phyloP scores from a whole-genome alignment of 1,139 yeast species.

The Debaryomycetaceae sp. region DNA sequence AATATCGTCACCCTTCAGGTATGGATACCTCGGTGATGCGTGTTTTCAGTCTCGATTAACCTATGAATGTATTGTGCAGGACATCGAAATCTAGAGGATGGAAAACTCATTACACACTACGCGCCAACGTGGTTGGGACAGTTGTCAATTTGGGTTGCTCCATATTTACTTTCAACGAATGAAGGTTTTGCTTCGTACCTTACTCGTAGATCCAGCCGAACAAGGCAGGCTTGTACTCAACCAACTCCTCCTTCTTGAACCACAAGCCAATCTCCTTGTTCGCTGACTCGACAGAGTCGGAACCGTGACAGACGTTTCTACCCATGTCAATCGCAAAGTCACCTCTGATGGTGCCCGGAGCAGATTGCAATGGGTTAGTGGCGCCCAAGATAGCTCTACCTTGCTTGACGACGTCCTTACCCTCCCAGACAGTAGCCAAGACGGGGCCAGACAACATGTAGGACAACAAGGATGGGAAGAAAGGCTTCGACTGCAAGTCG shows the following conservation, averaged over 20 bases:
- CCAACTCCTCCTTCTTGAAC: constrained; percentile 98
- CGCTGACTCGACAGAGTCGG: constrained; percentile 98
- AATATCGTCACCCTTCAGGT: too few relatives aligned
- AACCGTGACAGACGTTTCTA: constrained; percentile 99
- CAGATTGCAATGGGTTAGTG: constrained; percentile 95
- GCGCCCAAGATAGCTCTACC: constrained; percentile 99
- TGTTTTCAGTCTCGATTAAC: too few relatives aligned
- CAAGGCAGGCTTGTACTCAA: constrained; percentile 83
- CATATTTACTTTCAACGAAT: too few relatives aligned
- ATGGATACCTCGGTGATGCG: too few relatives aligned
- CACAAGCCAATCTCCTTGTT: constrained; percentile 92
- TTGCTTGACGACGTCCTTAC: constrained; percentile 98
- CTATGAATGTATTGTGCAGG: too few relatives aligned
- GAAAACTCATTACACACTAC: too few relatives aligned
- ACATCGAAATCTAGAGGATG: too few relatives aligned
- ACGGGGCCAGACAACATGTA: constrained; percentile 99
- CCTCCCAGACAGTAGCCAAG: constrained; percentile 99
- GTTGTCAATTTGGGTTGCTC: too few relatives aligned
- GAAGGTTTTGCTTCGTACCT: too few relatives aligned
- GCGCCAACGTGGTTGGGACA: too few relatives aligned
- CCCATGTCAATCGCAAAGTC: constrained; percentile 96
- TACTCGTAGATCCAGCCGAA: constrained; percentile 93
- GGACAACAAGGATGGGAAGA: constrained; percentile 91
- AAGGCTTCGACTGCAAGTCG: constrained; percentile 93
- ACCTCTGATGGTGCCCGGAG: constrained; percentile 99